A percentile compares a stretch with the other conserved stretches of the same genome.
phyloP scores from a whole-genome alignment of 78 protist genomes.

The Dictyostelium purpureum region DNA sequence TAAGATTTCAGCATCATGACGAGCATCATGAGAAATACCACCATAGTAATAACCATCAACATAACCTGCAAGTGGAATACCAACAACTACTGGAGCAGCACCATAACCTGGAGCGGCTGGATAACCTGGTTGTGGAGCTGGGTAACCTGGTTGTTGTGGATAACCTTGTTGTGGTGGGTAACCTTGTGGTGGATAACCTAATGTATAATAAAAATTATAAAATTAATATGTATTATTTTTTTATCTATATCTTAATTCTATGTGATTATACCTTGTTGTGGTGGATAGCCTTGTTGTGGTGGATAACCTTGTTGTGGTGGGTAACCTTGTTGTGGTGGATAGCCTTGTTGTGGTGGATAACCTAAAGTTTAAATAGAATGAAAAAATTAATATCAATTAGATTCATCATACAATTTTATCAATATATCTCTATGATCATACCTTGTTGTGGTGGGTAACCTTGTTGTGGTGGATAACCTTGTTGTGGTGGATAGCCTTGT shows the following conservation, averaged over 20 bases:
- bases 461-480: neutral
- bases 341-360: slow-evolving; percentile 47
- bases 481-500: neutral
- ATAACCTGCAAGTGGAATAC: neutral
- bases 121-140: slow-evolving; percentile 27
- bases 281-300: slow-evolving; percentile 31
- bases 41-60: slow-evolving; percentile 1
- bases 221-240: no score
- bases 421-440: neutral
- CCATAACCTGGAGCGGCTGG: neutral
- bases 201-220: no score
- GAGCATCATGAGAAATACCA: slow-evolving; percentile 28
- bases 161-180: slow-evolving; percentile 65
- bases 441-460: neutral
- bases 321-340: slow-evolving; percentile 28
- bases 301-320: slow-evolving; percentile 36
- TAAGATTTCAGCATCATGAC: slow-evolving; percentile 36
- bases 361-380: neutral
- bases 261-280: slow-evolving; percentile 54
- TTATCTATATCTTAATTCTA: no score
- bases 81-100: slow-evolving; percentile 30
- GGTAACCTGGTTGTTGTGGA: slow-evolving; percentile 35
- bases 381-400: neutral
- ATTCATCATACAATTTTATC: neutral
- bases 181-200: slow-evolving; percentile 51